Base-by-base conservation (phyloP, 176 grass and related monocot species). In the Oryza nivara region DNA sequence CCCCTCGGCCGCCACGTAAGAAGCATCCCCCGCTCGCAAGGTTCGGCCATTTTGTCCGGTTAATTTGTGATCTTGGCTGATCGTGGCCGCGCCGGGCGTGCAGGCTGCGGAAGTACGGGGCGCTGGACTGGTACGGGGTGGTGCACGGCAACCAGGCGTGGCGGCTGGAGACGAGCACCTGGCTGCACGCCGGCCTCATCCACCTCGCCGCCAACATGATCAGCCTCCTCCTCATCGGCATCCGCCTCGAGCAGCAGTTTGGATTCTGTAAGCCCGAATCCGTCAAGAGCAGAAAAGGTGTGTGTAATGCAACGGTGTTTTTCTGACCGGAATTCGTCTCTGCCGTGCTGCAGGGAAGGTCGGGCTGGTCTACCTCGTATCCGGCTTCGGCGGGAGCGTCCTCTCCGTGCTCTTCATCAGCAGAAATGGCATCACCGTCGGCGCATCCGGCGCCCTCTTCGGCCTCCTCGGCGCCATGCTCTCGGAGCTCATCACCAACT, bases 181-280 rank as follows among this genome's bases (percentile, higher is more conserved):
- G 95, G 92, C 89, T 93, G 78, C 93, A 95, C 85, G 93, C 92
- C 48, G 96, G 92, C 74, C 80, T 98, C 34, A 76, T 98, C 82
- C 96, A 98, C 89, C 87, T 98, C 26, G 73, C 91, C 69, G 85
- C 74, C 17, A 98, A 95, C 79, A 95, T 93, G 91, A 86, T 93
- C 78, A 90, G 93, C 77, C 91, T 95, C 77, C 35, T 95, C 71
- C 88, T 93, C 79, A 90, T 98, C 41, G 96, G 92, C 58, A 72
- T 93, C 80, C 93, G 89, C 38, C 93, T 98, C 14, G 96, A 98
- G 83, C 89, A 93, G 82, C 92, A 98, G 64, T 98, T 98, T 43
- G 96, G 96, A 93, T 98, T 90, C 79, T 83, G 96, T 98, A 83
- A 91, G 88, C 70, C 17, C 45, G 19, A 20, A 3, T 34, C 12